These are phyloP conservation scores for Fusarium poae DNA, from an alignment of 2,329 filamentous ascomycete species.

Conservation along the genomic window DNA sequence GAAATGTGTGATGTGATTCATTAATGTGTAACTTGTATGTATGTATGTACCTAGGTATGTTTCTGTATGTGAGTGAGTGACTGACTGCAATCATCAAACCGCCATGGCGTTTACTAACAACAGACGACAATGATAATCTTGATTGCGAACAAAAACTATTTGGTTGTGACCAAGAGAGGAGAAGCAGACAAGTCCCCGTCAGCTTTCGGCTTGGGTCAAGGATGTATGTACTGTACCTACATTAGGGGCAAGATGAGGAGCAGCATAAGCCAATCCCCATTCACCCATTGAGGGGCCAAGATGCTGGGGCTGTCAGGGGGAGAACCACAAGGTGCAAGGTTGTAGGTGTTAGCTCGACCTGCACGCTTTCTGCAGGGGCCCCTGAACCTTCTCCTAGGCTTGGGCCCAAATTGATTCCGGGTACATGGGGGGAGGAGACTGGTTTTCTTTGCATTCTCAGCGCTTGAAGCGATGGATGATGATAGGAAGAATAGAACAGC, in stretches of 20 bases:
- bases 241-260: slow-evolving; percentile 45
- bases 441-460: slow-evolving; percentile 11
- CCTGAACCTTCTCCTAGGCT: slow-evolving; percentile 3
- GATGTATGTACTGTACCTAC: slow-evolving; percentile 42
- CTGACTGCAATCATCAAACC: slow-evolving; percentile 2
- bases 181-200: neutral
- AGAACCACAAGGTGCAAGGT: slow-evolving; percentile 10
- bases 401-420: slow-evolving; percentile 8
- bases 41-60: too few relatives aligned
- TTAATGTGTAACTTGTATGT: slow-evolving; percentile 1
- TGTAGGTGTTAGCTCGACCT: slow-evolving; percentile 12
- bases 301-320: slow-evolving; percentile 44
- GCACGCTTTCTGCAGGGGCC: slow-evolving; percentile 36
- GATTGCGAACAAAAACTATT: neutral
- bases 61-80: slow-evolving; percentile 5
- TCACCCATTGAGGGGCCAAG: slow-evolving; percentile 19
- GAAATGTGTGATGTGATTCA: slow-evolving; percentile 15
- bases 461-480: slow-evolving; percentile 14
- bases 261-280: slow-evolving; percentile 30
- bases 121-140: neutral
- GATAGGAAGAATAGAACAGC: slow-evolving; percentile 1
- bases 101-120: neutral
- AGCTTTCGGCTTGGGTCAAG: slow-evolving; percentile 4
- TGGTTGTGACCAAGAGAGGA: slow-evolving; percentile 1
- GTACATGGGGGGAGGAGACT: slow-evolving; percentile 21